These are phyloP conservation scores for Candida yuanshanica DNA, from an alignment of 805 yeast genomes.

Conservation along the genomic window DNA sequence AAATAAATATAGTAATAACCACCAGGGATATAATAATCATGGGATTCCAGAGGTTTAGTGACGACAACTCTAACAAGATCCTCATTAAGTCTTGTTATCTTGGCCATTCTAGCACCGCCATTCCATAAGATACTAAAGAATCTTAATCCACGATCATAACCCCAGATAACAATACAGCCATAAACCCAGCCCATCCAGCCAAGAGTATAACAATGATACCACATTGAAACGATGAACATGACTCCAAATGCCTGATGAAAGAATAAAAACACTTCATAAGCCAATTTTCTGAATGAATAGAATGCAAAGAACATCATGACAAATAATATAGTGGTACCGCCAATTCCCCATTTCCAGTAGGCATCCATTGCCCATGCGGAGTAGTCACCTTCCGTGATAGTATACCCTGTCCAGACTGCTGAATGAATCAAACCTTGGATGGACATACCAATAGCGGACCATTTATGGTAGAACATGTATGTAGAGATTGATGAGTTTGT, in stretches of 20 bases:
- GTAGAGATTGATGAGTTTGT: conserved; percentile 56
- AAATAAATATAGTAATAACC: conserved; percentile 53
- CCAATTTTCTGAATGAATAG: conserved; percentile 42
- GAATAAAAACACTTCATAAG: conserved; percentile 57
- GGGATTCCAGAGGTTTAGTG: conserved; percentile 40
- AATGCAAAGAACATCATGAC: conserved; percentile 43
- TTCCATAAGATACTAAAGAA: conserved; percentile 47
- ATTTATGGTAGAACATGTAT: conserved; percentile 60
- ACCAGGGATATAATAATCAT: conserved; percentile 41
- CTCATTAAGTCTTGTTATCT: conserved; percentile 24
- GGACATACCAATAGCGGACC: conserved; percentile 51
- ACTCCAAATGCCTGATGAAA: conserved; percentile 54
- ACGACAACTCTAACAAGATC: conserved; percentile 36
- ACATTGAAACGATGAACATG: conserved; percentile 47
- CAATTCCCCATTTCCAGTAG: conserved; percentile 44
- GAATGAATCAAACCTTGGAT: conserved; percentile 52
- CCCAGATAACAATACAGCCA: conserved; percentile 63
- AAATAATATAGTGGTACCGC: conserved; percentile 39
- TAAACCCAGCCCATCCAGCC: conserved; percentile 49
- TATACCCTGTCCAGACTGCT: conserved; percentile 46
- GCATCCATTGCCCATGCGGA: conserved; percentile 37
- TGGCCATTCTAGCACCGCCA: conserved; percentile 54
- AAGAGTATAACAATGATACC: conserved; percentile 51
- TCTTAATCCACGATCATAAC: conserved; percentile 56
- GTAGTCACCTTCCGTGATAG: conserved; percentile 36